Evolutionary conservation across 345 rosid genomes (phyloP), one percentile per base, ranked within the genome.

Genomic region (Populus deltoides): DNA sequence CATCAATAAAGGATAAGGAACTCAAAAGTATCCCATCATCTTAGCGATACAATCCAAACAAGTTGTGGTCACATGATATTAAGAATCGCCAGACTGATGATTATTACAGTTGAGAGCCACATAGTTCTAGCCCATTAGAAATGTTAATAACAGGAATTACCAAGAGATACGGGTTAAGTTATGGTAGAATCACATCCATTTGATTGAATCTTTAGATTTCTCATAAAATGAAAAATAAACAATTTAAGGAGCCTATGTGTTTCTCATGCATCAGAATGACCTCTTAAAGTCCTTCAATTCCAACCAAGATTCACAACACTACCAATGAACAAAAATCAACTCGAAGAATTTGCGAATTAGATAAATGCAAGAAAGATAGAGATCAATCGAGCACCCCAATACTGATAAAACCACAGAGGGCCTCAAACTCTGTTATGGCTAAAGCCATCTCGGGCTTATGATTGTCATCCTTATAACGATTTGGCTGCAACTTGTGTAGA

Each of bases 361-460:
- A 24, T 24, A 36, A 6, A 45, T 41, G 18, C 27, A 74, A 29
- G 31, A 22, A 45, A 75, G 43, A 66, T 8, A 51, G 77, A 43
- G 73, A 11, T 22, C 47, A 18, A 63, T n/a, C 39, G 35, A 65
- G 36, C 81, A 94, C 98, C 97, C 90, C 83, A 66, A 86, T 86
- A 83, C 89, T 85, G 72, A 93, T 85, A 77, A 96, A 92, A 51
- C 99, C 92, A 81, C 97, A 96, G 10, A 96, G 92, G 47, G 99
- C 99, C 83, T 93, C 95, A 79, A 92, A 94, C 77, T 92, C 87
- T 6, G 99, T 97, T 51, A 90, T 83, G 4, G 99, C 99, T 88
- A 97, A 87, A 71, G 99, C 99, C 99, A 97, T 97, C 78, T 97
- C 99, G 29, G 95, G 98, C 86, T 97, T 97, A 85, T 97, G 98